A percentile compares a stretch with the other conserved stretches of the same genome.
Evolutionary conservation across 257 asterid genomes (phyloP).

Genomic region (Mitragyna speciosa): DNA sequence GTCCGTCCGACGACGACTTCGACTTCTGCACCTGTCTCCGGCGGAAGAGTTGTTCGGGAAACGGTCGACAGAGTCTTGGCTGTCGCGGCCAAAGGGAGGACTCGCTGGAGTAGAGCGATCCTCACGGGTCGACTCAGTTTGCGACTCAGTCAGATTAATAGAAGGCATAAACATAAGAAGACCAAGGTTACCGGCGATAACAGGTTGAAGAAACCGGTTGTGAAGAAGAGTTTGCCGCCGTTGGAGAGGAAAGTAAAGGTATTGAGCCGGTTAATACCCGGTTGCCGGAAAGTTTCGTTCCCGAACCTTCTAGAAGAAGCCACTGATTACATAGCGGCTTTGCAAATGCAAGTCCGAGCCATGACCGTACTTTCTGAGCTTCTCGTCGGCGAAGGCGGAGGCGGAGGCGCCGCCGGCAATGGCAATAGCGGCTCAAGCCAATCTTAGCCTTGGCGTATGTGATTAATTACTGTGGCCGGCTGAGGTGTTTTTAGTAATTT

Average conservation of each 20-base stretch:
- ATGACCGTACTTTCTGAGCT: slow-evolving; percentile 68
- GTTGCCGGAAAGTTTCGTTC: slow-evolving; percentile 74
- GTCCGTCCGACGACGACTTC: slow-evolving; percentile 42
- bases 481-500: slow-evolving; percentile 28
- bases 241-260: slow-evolving; percentile 56
- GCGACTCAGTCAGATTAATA: slow-evolving; percentile 57
- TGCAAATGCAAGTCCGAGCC: slow-evolving; percentile 90
- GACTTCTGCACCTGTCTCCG: slow-evolving; percentile 29
- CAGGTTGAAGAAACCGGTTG: slow-evolving; percentile 37
- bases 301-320: slow-evolving; percentile 89
- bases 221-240: slow-evolving; percentile 45
- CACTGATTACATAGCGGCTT: slow-evolving; percentile 75
- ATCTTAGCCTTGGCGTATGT: slow-evolving; percentile 18
- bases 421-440: slow-evolving; percentile 28
- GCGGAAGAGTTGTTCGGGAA: slow-evolving; percentile 53
- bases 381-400: slow-evolving; percentile 37
- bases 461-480: slow-evolving; percentile 6
- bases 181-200: slow-evolving; percentile 21
- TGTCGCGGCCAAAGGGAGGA: slow-evolving; percentile 62
- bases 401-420: no score
- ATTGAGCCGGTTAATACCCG: slow-evolving; percentile 72
- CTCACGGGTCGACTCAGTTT: slow-evolving; percentile 63
- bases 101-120: slow-evolving; percentile 85
- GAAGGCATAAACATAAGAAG: slow-evolving; percentile 38
- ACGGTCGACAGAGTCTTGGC: slow-evolving; percentile 83